phyloP scores from a whole-genome alignment of 1,284 basidiomycete genomes.

The Cryptococcus sp. region DNA sequence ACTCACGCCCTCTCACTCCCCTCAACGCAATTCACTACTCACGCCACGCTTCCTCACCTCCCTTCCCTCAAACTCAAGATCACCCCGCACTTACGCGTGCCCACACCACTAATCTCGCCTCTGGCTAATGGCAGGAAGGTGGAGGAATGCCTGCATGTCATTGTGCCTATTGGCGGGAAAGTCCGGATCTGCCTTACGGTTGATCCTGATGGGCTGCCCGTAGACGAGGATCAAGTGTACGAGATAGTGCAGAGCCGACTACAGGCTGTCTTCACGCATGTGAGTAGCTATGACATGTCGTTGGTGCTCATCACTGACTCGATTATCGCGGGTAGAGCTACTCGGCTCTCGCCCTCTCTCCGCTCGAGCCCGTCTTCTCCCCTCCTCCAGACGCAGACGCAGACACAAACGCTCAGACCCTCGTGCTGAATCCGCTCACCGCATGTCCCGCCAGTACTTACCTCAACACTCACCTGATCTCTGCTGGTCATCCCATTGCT shows the following conservation, averaged over 20 bases:
- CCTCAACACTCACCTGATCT: conserved; percentile 4
- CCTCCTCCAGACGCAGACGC: not conserved
- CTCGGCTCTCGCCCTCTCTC: not conserved
- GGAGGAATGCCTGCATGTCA: conserved; percentile 11
- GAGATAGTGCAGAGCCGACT: not conserved
- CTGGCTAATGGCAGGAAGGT: conserved; percentile 3
- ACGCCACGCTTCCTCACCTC: not conserved
- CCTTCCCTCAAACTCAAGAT: conserved; percentile 8
- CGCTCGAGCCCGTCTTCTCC: not conserved
- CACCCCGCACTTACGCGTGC: conserved; percentile 7
- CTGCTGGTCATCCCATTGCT: conserved; percentile 8
- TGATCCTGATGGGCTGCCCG: conserved; percentile 1
- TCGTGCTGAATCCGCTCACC: conserved; percentile 1
- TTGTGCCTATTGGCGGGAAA: conserved; percentile 17
- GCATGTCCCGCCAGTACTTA: conserved; percentile 7
- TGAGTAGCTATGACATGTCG: not conserved
- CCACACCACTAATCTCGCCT: not conserved
- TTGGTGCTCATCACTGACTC: too few relatives aligned
- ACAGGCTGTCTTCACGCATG: not conserved
- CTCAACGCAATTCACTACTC: conserved; percentile 8
- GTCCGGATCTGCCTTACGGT: conserved; percentile 54
- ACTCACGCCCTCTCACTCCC: conserved; percentile 7
- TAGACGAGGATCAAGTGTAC: not conserved
- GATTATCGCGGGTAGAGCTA: not conserved
- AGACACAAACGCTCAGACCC: too few relatives aligned